Percentiles rank a stretch among this genome's conserved stretches.
Conservation (phyloP, 2,329 filamentous ascomycete genomes). For the Amesomyces nigricolor region DNA sequence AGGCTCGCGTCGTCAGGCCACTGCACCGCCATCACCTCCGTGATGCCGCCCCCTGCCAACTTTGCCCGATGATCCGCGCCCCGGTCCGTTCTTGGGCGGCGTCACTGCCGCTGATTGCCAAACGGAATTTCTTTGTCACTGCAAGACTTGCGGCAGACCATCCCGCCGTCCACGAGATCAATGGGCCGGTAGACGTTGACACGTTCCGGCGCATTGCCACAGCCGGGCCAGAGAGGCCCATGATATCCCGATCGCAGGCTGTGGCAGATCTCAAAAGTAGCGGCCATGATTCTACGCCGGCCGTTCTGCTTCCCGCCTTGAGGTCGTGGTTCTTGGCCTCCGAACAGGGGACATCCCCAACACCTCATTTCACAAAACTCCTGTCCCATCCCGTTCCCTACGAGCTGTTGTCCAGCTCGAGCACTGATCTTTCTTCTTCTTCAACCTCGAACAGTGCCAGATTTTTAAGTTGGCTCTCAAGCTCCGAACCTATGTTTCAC, state of each 20-base stretch:
- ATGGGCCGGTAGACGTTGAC: constrained; percentile 27
- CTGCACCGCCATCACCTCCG: no score
- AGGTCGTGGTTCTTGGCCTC: constrained; percentile 51
- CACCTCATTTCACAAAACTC: constrained; percentile 31
- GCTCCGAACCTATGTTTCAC: background rate
- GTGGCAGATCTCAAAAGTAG: background rate
- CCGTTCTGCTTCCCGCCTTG: constrained; percentile 33
- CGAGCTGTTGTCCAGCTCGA: constrained; percentile 30
- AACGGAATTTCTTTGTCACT: background rate
- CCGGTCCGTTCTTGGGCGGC: background rate
- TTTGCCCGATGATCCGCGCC: background rate
- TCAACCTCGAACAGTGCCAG: background rate
- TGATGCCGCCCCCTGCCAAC: no score
- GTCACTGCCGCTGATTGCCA: background rate
- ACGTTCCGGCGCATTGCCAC: constrained; percentile 52
- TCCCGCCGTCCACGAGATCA: background rate
- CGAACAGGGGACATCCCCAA: constrained; percentile 9
- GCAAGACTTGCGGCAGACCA: background rate
- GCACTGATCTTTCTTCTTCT: background rate
- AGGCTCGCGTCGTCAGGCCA: no score
- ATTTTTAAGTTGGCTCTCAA: constrained; percentile 13
- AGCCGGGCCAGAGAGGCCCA: constrained; percentile 40
- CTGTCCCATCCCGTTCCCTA: constrained; percentile 35
- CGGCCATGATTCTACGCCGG: no score
- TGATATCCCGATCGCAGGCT: constrained; percentile 36